These are phyloP conservation scores for Rhodotorula sphaerocarpa DNA, from an alignment of 768 basidiomycete genomes.

Conservation along the genomic window DNA sequence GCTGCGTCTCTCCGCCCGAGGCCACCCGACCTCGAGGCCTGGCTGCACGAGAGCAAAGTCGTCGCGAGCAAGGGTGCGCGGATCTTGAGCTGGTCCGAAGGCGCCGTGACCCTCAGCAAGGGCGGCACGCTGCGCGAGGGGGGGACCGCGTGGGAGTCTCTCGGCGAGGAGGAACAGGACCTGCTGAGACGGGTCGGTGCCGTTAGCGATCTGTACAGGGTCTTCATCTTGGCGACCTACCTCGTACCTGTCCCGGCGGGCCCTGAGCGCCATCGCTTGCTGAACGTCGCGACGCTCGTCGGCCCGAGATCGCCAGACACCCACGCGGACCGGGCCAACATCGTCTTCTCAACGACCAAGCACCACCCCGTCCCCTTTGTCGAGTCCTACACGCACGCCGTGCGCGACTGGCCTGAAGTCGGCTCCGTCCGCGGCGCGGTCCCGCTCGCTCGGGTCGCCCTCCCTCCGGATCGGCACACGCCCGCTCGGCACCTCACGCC, in stretches of 20 bases:
- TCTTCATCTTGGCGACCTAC: slow-evolving; percentile 18
- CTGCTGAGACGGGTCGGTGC: slow-evolving; percentile 48
- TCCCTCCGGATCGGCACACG: neutral
- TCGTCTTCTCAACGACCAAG: slow-evolving; percentile 26
- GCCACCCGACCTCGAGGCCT: neutral
- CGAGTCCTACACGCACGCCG: slow-evolving; percentile 22
- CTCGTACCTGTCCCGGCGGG: slow-evolving; percentile 6
- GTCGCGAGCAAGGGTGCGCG: slow-evolving; percentile 5
- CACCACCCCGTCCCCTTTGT: slow-evolving; percentile 27
- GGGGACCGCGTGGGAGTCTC: slow-evolving; percentile 7
- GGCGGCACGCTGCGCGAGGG: neutral
- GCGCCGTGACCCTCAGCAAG: slow-evolving; percentile 3
- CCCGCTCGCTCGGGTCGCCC: neutral
- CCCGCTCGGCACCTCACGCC: slow-evolving; percentile 8
- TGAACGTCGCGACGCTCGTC: slow-evolving; percentile 27
- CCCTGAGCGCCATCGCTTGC: neutral
- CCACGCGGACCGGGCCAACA: neutral
- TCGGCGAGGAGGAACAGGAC: slow-evolving; percentile 13
- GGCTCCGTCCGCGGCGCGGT: neutral
- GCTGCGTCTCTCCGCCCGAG: slow-evolving; percentile 15
- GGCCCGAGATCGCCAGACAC: neutral
- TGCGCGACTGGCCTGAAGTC: neutral
- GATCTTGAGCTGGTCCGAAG: slow-evolving; percentile 21
- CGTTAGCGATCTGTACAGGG: slow-evolving; percentile 42
- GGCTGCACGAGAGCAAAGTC: slow-evolving; percentile 9